Base-by-base conservation (phyloP, 768 basidiomycete genomes). In the Lentinula guzmanii region DNA sequence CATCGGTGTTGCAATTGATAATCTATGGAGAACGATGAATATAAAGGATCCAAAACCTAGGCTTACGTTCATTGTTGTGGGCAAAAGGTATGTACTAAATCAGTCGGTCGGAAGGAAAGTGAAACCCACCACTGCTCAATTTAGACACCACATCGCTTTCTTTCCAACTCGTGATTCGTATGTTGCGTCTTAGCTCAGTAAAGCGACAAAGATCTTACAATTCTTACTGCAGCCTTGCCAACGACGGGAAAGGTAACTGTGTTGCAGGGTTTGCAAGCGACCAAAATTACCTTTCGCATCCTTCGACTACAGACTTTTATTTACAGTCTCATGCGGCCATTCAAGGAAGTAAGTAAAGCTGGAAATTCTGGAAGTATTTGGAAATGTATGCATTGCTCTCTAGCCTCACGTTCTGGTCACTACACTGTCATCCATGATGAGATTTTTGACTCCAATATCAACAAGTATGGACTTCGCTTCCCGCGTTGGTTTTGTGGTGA, bases 51-150 rank as follows among this genome's bases (percentile, higher is more conserved):
- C 66, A 0, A 1, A 71, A 60, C 84, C 85, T 0, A 71, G 69
- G 1, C 18, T 89, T 0, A 79, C 81, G 0, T 86, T 80, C 65
- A 78, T 89, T 13, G 76, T 86, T 16, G 87, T 89, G 6, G 83
- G 82, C 1, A 89, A 89, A 68, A 72, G 79, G 79, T 76, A 33
- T 52, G 34, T 34, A 51, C 46, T 46, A n/a, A 13, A 9, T 13
- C 1, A 37, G 18, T 28, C 3, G 3, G 3, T 28, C 28, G 3
- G 3, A 3, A 28, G 28, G 28, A 28, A 3, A 28, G 28, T 28
- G 28, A 28, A 28, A 28, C 28, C 3, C 28, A 28, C 28, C 28
- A 28, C 28, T 28, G 28, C 28, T 28, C 28, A 28, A 28, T 13
- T n/a, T 8, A 83, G 86, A 54, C 87, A 84, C 53, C 85, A 83